Evolutionary conservation across 108 stramenopile species (phyloP).

Genomic region (Skeletonema marinoi): DNA sequence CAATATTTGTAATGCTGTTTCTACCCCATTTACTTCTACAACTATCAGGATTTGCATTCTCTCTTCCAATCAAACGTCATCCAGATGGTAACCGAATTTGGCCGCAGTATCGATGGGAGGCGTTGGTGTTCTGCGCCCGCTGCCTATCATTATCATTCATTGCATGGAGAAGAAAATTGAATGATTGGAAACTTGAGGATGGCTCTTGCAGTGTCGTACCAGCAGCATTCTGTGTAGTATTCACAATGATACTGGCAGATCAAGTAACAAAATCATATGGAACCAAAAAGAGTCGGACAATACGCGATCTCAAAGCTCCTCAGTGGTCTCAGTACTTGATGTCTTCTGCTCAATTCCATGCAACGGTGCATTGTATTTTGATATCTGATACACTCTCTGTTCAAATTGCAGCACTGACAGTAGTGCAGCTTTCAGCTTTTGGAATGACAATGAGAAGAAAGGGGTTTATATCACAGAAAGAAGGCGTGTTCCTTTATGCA

Average conservation of each 20-base stretch:
- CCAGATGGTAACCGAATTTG: constrained; percentile 33
- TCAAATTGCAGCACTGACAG: constrained; percentile 26
- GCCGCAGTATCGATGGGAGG: constrained; percentile 30
- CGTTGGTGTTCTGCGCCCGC: constrained; percentile 13
- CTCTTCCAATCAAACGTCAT: constrained; percentile 17
- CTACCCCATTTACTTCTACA: constrained; percentile 23
- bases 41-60: constrained; percentile 15
- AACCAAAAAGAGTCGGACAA: constrained; percentile 9
- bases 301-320: constrained; percentile 19
- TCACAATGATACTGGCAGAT: constrained; percentile 19
- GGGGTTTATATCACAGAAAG: constrained; percentile 6
- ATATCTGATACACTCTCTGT: constrained; percentile 19
- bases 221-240: constrained; percentile 6
- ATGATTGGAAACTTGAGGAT: not conserved
- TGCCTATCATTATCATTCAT: constrained; percentile 5
- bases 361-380: constrained; percentile 24
- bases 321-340: constrained; percentile 8
- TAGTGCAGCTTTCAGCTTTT: constrained; percentile 23
- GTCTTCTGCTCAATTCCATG: constrained; percentile 33
- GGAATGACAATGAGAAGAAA: constrained; percentile 29
- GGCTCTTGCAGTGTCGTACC: not conserved
- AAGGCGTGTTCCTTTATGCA: constrained; percentile 6
- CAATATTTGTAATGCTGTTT: constrained; percentile 3
- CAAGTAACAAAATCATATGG: not conserved
- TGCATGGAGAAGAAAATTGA: constrained; percentile 13